A percentile compares a stretch with the other conserved stretches of the same genome.
Conservation (phyloP, 768 basidiomycete genomes). For the Agaricus sinodeliciosus region DNA sequence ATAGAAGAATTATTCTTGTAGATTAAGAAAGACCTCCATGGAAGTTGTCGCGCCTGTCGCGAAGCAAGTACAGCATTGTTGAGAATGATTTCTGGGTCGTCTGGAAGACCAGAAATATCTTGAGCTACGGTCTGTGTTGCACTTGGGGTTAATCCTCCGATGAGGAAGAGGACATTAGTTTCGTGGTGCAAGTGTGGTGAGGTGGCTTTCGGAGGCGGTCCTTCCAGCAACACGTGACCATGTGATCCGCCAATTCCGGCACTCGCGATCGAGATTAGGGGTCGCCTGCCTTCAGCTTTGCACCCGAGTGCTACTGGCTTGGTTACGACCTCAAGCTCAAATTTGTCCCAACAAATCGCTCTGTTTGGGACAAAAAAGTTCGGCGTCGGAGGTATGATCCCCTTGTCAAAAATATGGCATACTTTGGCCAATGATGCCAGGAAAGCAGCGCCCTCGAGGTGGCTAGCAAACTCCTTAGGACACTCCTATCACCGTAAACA, state of each 20-base stretch:
- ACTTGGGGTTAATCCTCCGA: conserved; percentile 30
- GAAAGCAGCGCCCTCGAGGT: conserved; percentile 36
- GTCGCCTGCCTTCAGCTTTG: conserved; percentile 14
- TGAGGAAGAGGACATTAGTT: conserved; percentile 23
- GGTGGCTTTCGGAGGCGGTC: conserved; percentile 18
- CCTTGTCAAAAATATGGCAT: conserved; percentile 28
- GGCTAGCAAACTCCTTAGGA: conserved; percentile 17
- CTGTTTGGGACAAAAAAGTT: conserved; percentile 30
- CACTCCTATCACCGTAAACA: too few species aligned
- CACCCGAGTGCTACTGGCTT: conserved; percentile 21
- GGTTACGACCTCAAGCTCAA: conserved; percentile 27
- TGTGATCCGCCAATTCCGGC: conserved; percentile 40
- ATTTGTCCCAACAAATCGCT: conserved; percentile 32
- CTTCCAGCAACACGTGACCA: conserved; percentile 33
- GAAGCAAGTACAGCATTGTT: conserved; percentile 15
- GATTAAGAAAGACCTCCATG: conserved; percentile 25
- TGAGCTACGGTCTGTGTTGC: conserved; percentile 7
- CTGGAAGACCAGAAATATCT: background rate
- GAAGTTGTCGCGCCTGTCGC: conserved; percentile 25
- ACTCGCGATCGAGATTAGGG: conserved; percentile 33
- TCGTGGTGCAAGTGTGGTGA: background rate
- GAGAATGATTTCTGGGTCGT: conserved; percentile 8
- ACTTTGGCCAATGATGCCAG: conserved; percentile 39
- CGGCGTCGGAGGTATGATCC: conserved; percentile 32
- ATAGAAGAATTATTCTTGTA: conserved; percentile 26